Evolutionary conservation across 2,329 filamentous ascomycete genomes (phyloP), one percentile per base, ranked within the genome.

Genomic region (Trichophyton rubrum): DNA sequence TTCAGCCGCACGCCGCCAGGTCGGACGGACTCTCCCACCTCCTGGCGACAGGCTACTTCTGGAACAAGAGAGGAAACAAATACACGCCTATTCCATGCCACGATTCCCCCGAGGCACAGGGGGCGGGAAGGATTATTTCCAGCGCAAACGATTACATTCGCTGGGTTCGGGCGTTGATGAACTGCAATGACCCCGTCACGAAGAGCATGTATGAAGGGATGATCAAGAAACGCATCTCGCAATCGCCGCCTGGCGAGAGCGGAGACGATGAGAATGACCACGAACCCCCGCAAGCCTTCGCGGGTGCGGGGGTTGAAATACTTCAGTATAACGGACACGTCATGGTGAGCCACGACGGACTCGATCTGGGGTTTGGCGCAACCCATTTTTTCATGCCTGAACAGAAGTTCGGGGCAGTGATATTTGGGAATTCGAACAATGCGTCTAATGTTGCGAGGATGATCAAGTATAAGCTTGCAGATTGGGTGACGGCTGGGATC

Each of bases 41-140:
- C 20, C 66, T 82, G 3, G 77, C 79, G 0, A 68, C 70, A 3
- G 77, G 75, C 1, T 79, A 81, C 59, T 67, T 66, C 24, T 80
- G 73, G 68, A 63, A 75, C 5, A 63, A 72, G 1, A 62, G 67
- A 1, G 64, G 62, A 1, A 63, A 63, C 0, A 30, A 53, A 30
- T 53, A 53, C n/a, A 63, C 70, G 17, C 3, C 60, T 64, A 3
- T 66, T 7, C 61, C 64, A 0, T 62, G 67, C 6, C 66, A 69
- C 9, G 67, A 75, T 3, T 64, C 67, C 1, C 66, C 69, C 2
- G 68, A 68, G 43, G 70, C 68, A 3, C 72, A 72, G 53, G 79
- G 77, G 0, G 77, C 78, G 0, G 79, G 79, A 0, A 72, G 70
- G 11, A 71, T 79, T 24, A 70, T 77, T 35, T 69, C 67, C 3